Conservation (phyloP, 768 basidiomycete species). For the Leccinum subgranulosum region DNA sequence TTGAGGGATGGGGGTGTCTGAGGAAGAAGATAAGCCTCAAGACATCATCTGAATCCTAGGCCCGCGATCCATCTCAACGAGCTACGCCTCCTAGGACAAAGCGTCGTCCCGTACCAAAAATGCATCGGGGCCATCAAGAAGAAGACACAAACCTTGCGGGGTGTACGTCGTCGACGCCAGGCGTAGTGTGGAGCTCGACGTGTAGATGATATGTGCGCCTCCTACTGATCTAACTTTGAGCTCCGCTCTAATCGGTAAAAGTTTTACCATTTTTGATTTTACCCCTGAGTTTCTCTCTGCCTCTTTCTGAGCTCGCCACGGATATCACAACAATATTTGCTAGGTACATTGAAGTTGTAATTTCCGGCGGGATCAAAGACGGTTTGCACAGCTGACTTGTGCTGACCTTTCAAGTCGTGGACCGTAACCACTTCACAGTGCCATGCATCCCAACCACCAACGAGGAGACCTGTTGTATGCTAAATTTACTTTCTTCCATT, state of each 20-base stretch:
- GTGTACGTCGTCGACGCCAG: slow-evolving; percentile 17
- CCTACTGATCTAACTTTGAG: slow-evolving; percentile 15
- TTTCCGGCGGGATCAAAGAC: background rate
- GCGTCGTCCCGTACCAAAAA: background rate
- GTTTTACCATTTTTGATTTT: slow-evolving; percentile 7
- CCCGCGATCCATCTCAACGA: slow-evolving; percentile 19
- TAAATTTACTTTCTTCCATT: background rate
- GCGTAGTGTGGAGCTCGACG: slow-evolving; percentile 18
- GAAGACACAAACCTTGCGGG: slow-evolving; percentile 23
- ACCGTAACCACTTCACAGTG: background rate
- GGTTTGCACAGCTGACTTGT: background rate
- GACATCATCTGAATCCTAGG: slow-evolving; percentile 17
- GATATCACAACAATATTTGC: background rate
- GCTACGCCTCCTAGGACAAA: background rate
- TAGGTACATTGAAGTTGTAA: background rate
- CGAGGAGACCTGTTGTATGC: background rate
- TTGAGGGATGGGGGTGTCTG: slow-evolving; percentile 31
- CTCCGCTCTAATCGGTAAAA: slow-evolving; percentile 24
- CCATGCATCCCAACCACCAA: background rate
- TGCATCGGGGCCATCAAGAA: background rate
- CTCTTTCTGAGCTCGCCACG: background rate
- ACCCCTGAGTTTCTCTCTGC: slow-evolving; percentile 4
- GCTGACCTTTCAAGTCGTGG: background rate
- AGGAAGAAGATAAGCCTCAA: slow-evolving; percentile 17
- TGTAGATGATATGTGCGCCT: slow-evolving; percentile 7